These are phyloP conservation scores for Camillea tinctor DNA, from an alignment of 2,329 filamentous ascomycete species.

Conservation along the genomic window DNA sequence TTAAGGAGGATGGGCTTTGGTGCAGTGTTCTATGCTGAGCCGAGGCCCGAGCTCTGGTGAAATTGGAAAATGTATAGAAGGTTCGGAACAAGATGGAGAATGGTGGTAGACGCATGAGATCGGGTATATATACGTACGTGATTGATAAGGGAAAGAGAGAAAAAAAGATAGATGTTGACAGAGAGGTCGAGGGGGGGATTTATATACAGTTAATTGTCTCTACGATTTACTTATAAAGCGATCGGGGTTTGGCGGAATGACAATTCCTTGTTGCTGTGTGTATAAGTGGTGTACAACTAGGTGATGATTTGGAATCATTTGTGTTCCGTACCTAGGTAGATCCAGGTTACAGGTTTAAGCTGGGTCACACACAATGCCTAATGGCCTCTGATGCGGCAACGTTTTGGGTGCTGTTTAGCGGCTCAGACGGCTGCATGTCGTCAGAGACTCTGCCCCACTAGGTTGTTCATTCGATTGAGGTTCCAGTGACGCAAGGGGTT, in stretches of 20 bases:
- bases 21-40: conserved; percentile 19
- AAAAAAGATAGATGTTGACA: background rate
- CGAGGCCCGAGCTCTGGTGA: conserved; percentile 37
- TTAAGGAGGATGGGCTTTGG: conserved; percentile 24
- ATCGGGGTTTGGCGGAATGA: background rate
- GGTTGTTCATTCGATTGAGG: background rate
- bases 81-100: conserved; percentile 46
- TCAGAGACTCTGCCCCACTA: conserved; percentile 8
- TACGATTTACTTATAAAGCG: background rate
- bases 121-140: background rate
- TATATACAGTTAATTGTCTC: background rate
- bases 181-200: background rate
- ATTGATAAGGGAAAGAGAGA: too few species aligned
- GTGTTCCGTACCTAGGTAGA: conserved; percentile 5
- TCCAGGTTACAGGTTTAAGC: background rate
- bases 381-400: conserved; percentile 6
- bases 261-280: background rate
- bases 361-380: too few species aligned
- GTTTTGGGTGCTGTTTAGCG: background rate
- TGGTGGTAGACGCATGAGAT: conserved; percentile 50
- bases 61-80: conserved; percentile 46
- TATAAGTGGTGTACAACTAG: background rate
- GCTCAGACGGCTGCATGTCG: conserved; percentile 9
- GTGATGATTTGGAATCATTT: conserved; percentile 1
- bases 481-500: background rate